Evolutionary conservation across 2,329 filamentous ascomycete genomes (phyloP), one percentile per base, ranked within the genome.

Genomic region (Paraphaeosphaeria sporulosa): DNA sequence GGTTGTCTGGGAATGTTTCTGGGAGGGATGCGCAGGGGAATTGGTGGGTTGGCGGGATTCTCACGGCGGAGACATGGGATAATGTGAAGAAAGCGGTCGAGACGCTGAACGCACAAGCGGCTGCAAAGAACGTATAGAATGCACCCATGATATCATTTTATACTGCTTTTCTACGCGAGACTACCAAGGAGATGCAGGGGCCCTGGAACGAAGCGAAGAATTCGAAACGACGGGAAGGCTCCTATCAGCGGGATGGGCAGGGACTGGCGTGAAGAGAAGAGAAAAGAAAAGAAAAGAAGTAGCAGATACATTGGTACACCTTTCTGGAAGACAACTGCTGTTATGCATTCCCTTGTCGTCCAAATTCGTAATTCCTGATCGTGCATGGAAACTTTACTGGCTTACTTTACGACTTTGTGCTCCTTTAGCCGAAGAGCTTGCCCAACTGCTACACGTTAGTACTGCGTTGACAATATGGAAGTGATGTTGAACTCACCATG

Each of bases 11-110:
- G 7, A 25, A 23, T 38, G 9, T n/a, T 40, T 7, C 15, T 4
- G 68, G 68, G 3, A 58, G 48, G 56, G 66, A 69, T 62, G 34
- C 30, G 21, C 38, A 60, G 42, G 65, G 66, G 13, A 64, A 67
- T 38, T 68, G 58, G 51, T 67, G 62, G 62, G 3, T 69, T 50
- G 38, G 21, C 5, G 42, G 21, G 9, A 19, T 23, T 3, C 7
- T 57, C 32, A 53, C 46, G 55, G 1, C 44, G n/a, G 47, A 56
- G 44, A 43, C 47, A 19, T 62, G 60, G 60, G 44, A 23, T 17
- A 58, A 57, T 36, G 30, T 64, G 4, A 43, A 54, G 40, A 58
- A 32, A 53, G 54, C 56, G 25, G 27, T 64, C 15, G 34, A 61
- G 42, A 48, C 32, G 30, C 48, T 61, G 34, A 34, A 50, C 3